Evolutionary conservation across 371 early-diverging fungal genomes (phyloP), one percentile per base, ranked within the genome.

Genomic region (Circinella umbellata): DNA sequence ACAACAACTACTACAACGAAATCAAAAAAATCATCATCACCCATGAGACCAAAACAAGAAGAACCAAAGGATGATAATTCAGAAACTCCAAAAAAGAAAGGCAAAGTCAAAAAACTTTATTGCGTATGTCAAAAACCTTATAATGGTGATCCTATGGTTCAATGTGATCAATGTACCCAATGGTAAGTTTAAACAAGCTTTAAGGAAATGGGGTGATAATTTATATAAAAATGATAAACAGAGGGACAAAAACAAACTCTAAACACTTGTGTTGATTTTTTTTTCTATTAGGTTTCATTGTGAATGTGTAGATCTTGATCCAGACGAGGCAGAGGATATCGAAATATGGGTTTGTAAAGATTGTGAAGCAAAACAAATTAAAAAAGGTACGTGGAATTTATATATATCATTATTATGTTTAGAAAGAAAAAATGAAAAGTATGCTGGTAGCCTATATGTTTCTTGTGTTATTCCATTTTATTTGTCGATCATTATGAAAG

Each of bases 121-220:
- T 94, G 94, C 69, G 75, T 87, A 17, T 94, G 94, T 70, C 83
- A 89, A 49, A 79, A 86, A 55, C 86, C 88, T 4, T 92, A 92
- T 57, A 80, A 86, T 67, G 92, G 93, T 42, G 84, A 86, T 42
- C 90, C 91, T 7, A 94, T 94, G 94, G 91, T 94, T 57, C 88
- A 89, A 63, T 94, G 94, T 72, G 93, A 92, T 71, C 67, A 73
- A 34, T 94, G 94, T 73, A 75, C 84, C 61, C 90, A 94, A 71
- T 94, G 94, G 94, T 91, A 86, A 75, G 82, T 38, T 27, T 27
- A 27, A 27, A 27, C 1, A 27, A 27, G 27, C n/a, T 27, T 27
- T 27, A 27, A 27, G 27, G 2, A 34, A 14, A 9, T 6, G 39
- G 37, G 18, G 13, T 42, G 17, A 54, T 51, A 51, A n/a, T n/a